phyloP scores from a whole-genome alignment of 352 stramenopile species.

The Phytopythium oedochilum region DNA sequence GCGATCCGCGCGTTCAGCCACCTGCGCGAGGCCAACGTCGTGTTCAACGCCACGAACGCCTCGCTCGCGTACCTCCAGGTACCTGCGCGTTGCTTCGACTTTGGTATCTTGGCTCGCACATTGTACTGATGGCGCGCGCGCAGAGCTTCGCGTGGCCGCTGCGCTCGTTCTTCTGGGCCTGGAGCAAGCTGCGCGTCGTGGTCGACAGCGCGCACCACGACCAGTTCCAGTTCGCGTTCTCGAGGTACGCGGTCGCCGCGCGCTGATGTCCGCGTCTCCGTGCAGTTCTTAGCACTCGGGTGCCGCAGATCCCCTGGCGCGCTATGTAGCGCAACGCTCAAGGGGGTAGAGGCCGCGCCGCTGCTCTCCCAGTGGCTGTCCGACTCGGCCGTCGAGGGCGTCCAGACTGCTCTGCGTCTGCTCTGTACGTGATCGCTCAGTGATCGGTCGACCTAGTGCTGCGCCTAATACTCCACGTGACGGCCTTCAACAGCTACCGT shows the following conservation, averaged over 20 bases:
- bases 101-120: no score
- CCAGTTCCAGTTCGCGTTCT: constrained; percentile 50
- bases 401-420: constrained; percentile 44
- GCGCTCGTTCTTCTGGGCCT: constrained; percentile 70
- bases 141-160: constrained; percentile 53
- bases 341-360: constrained; percentile 33
- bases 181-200: constrained; percentile 69
- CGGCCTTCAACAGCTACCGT: constrained; percentile 51
- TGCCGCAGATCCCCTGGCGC: constrained; percentile 41
- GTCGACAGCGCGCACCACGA: constrained; percentile 39
- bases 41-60: constrained; percentile 48
- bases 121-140: not conserved
- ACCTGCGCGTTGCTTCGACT: constrained; percentile 1
- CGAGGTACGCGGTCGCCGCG: constrained; percentile 23
- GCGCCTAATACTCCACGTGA: no score
- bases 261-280: no score
- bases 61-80: constrained; percentile 48
- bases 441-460: no score
- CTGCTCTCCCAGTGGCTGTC: constrained; percentile 33
- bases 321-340: constrained; percentile 47
- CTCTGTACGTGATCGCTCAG: constrained; percentile 41
- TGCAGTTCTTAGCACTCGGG: no score
- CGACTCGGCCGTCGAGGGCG: constrained; percentile 25
- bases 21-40: constrained; percentile 43
- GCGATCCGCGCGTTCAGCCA: constrained; percentile 64